Base-by-base conservation (phyloP, 208 protist species). In the Acanthamoeba royreba region DNA sequence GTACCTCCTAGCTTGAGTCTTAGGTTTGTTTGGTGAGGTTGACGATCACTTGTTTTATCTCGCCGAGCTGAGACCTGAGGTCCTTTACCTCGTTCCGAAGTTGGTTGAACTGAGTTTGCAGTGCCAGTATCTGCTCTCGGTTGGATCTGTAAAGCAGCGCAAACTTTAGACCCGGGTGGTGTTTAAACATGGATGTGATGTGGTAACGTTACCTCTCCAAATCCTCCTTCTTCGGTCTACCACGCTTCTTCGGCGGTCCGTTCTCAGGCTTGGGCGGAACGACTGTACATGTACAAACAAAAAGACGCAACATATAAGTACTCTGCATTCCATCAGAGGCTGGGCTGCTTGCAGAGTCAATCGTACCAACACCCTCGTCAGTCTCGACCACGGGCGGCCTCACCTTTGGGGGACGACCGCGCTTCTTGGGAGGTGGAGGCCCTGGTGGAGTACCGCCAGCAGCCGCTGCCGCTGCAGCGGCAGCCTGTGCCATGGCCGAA, bases 1-100 rank as follows among this genome's bases (percentile, higher is more conserved):
- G n/a, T n/a, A n/a, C n/a, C n/a, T n/a, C n/a, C n/a, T n/a, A n/a
- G n/a, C n/a, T n/a, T n/a, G n/a, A n/a, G n/a, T n/a, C n/a, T 58
- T 53, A 85, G 43, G 43, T 85, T 45, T 85, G 74, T 28, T 85
- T 85, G 74, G 74, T 85, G 0, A 85, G 43, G 74, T 85, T 85
- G 74, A 85, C 74, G 43, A 85, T 85, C 22, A 85, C 74, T 35
- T 85, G 74, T 45, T 85, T 85, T 40, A 85, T 85, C 43, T 85
- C 74, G 74, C 74, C 74, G 15, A 85, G 74, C 74, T 85, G 74
- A 45, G 28, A 55, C 74, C 53, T 85, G 9, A 85, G 43, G 28
- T 85, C 74, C 43, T 85, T 85, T 45, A 85, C 43, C 38, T 85
- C 74, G 19, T 3, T 53, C 43, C 38, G 46, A 28, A 85, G 74